Evolutionary conservation across 768 basidiomycete species (phyloP).

Genomic region (Leccinum obscurum): DNA sequence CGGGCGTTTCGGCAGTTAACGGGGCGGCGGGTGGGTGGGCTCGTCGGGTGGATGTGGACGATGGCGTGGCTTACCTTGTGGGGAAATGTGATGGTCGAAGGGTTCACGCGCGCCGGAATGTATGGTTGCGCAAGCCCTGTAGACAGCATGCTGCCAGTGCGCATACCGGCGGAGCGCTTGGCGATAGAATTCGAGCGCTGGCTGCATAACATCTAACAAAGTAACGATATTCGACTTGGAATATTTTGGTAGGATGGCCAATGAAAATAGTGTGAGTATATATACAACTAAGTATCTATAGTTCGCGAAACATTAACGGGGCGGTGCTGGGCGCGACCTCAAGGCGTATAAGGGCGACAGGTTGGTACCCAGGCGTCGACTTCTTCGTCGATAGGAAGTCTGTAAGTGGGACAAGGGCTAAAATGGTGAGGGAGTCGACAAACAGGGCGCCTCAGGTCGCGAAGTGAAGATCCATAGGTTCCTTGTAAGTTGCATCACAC

Average conservation of each 20-base stretch:
- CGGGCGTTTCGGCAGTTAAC: constrained; percentile 22
- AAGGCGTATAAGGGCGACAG: too few species aligned
- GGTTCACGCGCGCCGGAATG: constrained; percentile 15
- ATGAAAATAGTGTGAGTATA: neutral
- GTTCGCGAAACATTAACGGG: too few species aligned
- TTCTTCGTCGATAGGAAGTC: too few species aligned
- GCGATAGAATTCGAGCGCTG: constrained; percentile 15
- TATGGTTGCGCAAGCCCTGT: constrained; percentile 8
- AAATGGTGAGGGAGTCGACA: too few species aligned
- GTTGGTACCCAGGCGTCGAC: too few species aligned
- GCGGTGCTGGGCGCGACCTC: too few species aligned
- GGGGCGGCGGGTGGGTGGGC: constrained; percentile 31
- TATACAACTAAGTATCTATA: too few species aligned
- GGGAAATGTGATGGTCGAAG: constrained; percentile 27
- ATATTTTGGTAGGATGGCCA: neutral
- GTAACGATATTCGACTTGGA: neutral
- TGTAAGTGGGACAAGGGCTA: too few species aligned
- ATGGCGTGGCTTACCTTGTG: constrained; percentile 28
- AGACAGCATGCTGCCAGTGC: constrained; percentile 9
- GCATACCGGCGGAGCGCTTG: constrained; percentile 10
- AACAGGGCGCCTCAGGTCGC: too few species aligned
- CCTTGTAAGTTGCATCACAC: too few species aligned
- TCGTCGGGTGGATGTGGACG: constrained; percentile 37
- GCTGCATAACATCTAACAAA: constrained; percentile 8
- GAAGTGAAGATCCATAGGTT: too few species aligned